Percentiles rank a stretch among this genome's conserved stretches.
phyloP scores from a whole-genome alignment of 2,329 filamentous ascomycete genomes.

The Curvularia spicifera region DNA sequence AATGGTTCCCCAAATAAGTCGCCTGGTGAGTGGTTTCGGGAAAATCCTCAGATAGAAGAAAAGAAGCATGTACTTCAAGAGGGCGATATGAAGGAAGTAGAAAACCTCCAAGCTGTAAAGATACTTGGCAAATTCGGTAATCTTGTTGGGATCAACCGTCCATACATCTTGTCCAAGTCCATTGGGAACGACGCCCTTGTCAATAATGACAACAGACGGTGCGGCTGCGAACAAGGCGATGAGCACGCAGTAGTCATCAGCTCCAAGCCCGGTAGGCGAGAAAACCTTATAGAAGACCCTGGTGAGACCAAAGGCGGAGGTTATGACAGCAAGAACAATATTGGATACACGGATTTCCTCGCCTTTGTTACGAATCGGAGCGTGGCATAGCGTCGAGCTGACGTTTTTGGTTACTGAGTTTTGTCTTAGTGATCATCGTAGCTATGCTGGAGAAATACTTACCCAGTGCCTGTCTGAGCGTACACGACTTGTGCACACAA shows the following conservation, averaged over 20 bases:
- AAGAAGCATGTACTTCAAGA: constrained; percentile 38
- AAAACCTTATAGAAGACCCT: constrained; percentile 49
- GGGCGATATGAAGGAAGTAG: constrained; percentile 42
- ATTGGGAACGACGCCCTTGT: constrained; percentile 24
- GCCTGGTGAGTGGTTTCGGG: constrained; percentile 26
- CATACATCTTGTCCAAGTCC: constrained; percentile 61
- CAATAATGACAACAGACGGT: constrained; percentile 38
- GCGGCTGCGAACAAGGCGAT: constrained; percentile 29
- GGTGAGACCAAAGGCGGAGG: constrained; percentile 43
- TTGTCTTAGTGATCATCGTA: constrained; percentile 4
- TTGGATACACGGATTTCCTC: constrained; percentile 42
- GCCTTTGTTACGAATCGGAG: constrained; percentile 48
- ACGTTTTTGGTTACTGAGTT: constrained; percentile 52
- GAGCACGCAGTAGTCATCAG: constrained; percentile 49
- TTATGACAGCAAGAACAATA: constrained; percentile 45
- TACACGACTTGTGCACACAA: constrained; percentile 25
- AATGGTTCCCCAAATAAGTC: constrained; percentile 28
- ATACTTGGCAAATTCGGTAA: constrained; percentile 53
- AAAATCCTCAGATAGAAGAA: constrained; percentile 42
- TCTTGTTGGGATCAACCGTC: constrained; percentile 52
- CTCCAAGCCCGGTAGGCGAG: constrained; percentile 47
- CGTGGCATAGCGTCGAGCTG: constrained; percentile 49
- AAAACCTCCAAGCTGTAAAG: constrained; percentile 45
- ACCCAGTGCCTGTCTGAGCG: constrained; percentile 27
- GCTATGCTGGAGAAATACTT: not conserved